Evolutionary conservation across 2,329 filamentous ascomycete species (phyloP).

Genomic region (Trichoderma sp.): DNA sequence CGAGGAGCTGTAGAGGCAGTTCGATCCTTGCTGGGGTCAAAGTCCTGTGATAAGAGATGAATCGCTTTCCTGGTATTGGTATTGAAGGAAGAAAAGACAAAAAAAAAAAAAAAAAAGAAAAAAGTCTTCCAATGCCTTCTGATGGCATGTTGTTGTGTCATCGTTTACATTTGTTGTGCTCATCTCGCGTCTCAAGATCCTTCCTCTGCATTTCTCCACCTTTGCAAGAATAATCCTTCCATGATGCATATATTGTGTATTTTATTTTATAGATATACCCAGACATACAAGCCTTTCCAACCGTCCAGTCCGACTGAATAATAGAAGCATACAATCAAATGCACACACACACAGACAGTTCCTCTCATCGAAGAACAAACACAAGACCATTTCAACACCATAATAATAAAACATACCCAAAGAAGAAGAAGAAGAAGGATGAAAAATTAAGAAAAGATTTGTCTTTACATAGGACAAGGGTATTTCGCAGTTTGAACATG

Average conservation of each 20-base stretch:
- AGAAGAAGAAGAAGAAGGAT: too few species aligned
- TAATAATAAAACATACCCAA: neutral
- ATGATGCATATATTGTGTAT: neutral
- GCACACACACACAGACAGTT: neutral
- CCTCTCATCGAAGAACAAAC: neutral
- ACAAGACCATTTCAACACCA: neutral
- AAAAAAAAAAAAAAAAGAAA: neutral
- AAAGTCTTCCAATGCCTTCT: neutral
- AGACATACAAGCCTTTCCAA: neutral
- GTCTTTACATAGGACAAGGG: slow-evolving; percentile 22
- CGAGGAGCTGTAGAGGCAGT: neutral
- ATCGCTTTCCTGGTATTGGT: neutral
- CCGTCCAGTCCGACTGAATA: neutral
- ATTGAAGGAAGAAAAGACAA: too few species aligned
- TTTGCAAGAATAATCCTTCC: neutral
- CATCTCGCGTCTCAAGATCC: neutral
- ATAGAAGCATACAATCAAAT: slow-evolving; percentile 4
- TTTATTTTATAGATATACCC: neutral
- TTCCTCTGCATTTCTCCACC: neutral
- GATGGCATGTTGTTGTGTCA: neutral
- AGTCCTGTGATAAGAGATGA: neutral
- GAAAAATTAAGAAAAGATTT: neutral
- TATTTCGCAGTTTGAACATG: slow-evolving; percentile 23
- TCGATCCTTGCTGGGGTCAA: neutral
- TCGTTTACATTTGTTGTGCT: neutral